phyloP scores from a whole-genome alignment of 768 basidiomycete species.

The Tylopilus vinaceipallidus region DNA sequence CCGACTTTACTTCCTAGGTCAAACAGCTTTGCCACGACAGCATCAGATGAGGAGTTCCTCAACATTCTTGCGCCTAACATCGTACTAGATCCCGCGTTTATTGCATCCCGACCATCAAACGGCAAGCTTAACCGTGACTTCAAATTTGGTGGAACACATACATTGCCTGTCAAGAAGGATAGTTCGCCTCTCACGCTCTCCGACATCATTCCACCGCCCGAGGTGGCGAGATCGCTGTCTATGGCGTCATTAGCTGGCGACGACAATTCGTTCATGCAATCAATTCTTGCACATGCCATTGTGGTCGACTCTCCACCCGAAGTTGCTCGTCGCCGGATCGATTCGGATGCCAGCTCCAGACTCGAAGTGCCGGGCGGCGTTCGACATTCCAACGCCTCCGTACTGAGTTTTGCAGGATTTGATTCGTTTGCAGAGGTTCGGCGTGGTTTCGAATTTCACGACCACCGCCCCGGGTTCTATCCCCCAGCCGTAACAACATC shows the following conservation, averaged over 20 bases:
- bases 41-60: slow-evolving; percentile 35
- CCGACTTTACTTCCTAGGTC: slow-evolving; percentile 40
- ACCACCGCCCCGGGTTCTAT: slow-evolving; percentile 63
- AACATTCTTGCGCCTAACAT: slow-evolving; percentile 12
- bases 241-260: slow-evolving; percentile 43
- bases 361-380: slow-evolving; percentile 23
- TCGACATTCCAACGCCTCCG: slow-evolving; percentile 40
- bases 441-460: slow-evolving; percentile 72
- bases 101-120: slow-evolving; percentile 49
- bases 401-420: slow-evolving; percentile 66
- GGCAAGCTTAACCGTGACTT: slow-evolving; percentile 71
- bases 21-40: slow-evolving; percentile 30
- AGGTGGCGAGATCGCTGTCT: slow-evolving; percentile 49
- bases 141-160: slow-evolving; percentile 62
- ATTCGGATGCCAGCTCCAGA: slow-evolving; percentile 47
- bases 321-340: slow-evolving; percentile 37
- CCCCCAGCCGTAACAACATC: slow-evolving; percentile 45
- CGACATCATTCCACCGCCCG: slow-evolving; percentile 71
- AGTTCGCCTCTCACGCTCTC: slow-evolving; percentile 50
- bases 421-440: slow-evolving; percentile 79
- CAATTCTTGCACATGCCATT: slow-evolving; percentile 50
- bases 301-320: slow-evolving; percentile 34
- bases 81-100: slow-evolving; percentile 29
- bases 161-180: slow-evolving; percentile 13
- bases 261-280: slow-evolving; percentile 53